Percentiles rank a stretch among this genome's conserved stretches.
These are phyloP conservation scores for Rhodomyrtus tomentosa DNA, from an alignment of 345 rosid genomes.

Conservation along the genomic window DNA sequence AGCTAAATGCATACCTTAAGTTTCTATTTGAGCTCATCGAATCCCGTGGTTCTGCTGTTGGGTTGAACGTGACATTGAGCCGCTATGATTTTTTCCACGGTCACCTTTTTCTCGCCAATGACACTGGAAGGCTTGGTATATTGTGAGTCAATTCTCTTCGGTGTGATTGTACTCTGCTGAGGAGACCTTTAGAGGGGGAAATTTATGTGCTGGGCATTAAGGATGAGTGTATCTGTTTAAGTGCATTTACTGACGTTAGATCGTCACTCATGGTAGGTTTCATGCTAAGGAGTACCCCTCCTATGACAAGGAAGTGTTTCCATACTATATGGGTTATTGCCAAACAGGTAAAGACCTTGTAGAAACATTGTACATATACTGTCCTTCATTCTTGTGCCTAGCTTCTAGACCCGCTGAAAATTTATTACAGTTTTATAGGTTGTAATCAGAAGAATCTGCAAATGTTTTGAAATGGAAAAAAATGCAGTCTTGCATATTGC, in stretches of 20 bases:
- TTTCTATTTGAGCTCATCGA: constrained; percentile 64
- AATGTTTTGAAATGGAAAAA: neutral
- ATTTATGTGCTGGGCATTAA: neutral
- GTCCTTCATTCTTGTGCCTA: neutral
- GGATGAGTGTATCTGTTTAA: neutral
- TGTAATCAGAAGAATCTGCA: neutral
- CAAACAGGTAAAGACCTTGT: constrained; percentile 44
- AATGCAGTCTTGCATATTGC: neutral
- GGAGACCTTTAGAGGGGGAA: neutral
- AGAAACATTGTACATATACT: neutral
- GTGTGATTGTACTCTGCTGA: neutral
- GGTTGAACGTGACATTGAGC: constrained; percentile 47
- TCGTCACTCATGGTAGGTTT: constrained; percentile 28
- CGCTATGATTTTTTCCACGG: constrained; percentile 90
- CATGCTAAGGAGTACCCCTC: constrained; percentile 94
- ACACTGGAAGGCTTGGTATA: constrained; percentile 69
- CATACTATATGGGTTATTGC: constrained; percentile 78
- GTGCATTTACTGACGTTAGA: neutral
- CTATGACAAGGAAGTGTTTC: constrained; percentile 53
- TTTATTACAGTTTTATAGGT: neutral
- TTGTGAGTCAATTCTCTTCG: constrained; percentile 35
- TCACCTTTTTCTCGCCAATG: constrained; percentile 53
- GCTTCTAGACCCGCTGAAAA: neutral
- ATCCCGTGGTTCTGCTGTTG: constrained; percentile 56
- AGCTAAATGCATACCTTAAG: constrained; percentile 54